phyloP scores from a whole-genome alignment of 805 yeast species.

The Candida palmyrensis region DNA sequence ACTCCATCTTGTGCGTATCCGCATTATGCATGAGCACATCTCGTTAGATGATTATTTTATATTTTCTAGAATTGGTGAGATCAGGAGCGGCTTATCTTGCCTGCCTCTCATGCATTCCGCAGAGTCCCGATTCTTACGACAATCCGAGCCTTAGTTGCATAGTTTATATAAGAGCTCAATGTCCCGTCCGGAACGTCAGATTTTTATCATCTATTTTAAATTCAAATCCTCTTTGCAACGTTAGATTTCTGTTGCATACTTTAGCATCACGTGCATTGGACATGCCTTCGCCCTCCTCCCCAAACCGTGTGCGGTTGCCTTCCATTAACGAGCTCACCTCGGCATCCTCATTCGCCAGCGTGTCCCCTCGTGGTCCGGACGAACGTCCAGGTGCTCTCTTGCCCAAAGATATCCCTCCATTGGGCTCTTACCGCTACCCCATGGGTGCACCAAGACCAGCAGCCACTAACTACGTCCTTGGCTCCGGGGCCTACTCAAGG shows the following conservation, averaged over 20 bases:
- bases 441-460: background rate
- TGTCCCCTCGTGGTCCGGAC: constrained; percentile 2
- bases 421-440: constrained; percentile 1
- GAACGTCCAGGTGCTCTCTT: constrained; percentile 1
- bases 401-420: constrained; percentile 1
- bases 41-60: constrained; percentile 3
- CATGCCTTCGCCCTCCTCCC: constrained; percentile 4
- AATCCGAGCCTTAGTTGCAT: no score
- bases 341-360: constrained; percentile 6
- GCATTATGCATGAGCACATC: constrained; percentile 3
- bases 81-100: background rate
- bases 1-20: background rate
- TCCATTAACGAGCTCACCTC: constrained; percentile 22
- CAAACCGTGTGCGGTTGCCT: constrained; percentile 17
- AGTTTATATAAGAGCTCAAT: no score
- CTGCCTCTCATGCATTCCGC: no score
- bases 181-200: no score
- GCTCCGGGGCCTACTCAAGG: constrained; percentile 1
- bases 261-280: no score
- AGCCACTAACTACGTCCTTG: constrained; percentile 8
- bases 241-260: no score
- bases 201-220: no score
- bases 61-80: background rate
- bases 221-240: no score
- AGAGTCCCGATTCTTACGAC: no score